These are phyloP conservation scores for Solidago caesia DNA, from an alignment of 129 eudicot species.

Conservation along the genomic window DNA sequence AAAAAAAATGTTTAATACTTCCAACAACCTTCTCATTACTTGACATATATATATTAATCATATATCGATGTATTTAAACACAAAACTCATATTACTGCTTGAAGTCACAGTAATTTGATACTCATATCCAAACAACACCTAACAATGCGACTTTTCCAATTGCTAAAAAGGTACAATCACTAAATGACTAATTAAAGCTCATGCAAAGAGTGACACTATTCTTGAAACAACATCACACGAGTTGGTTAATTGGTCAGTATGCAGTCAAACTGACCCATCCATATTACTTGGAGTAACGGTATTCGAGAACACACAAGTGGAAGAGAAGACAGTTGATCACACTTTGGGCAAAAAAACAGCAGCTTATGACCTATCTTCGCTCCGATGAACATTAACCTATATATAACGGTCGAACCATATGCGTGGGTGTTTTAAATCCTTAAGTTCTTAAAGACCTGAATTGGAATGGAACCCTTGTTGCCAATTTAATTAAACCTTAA, in stretches of 20 bases:
- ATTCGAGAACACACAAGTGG: not conserved
- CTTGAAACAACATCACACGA: not conserved
- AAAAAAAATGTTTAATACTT: not conserved
- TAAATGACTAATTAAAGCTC: too few species aligned
- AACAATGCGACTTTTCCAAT: too few species aligned
- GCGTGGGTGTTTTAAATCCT: constrained; percentile 26
- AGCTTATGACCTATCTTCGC: not conserved
- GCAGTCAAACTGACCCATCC: not conserved
- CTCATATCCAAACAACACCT: too few species aligned
- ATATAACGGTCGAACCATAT: not conserved
- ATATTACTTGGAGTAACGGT: not conserved
- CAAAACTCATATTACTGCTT: too few species aligned
- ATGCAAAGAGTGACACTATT: not conserved
- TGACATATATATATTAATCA: not conserved
- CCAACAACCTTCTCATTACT: not conserved
- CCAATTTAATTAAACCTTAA: constrained; percentile 60
- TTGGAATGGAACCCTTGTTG: constrained; percentile 52
- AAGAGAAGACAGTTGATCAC: not conserved
- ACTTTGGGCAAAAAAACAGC: not conserved
- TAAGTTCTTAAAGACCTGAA: constrained; percentile 66
- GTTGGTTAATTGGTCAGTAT: not conserved
- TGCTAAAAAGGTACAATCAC: too few species aligned
- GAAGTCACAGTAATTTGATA: too few species aligned
- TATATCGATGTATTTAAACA: too few species aligned
- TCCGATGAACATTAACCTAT: not conserved